These are phyloP conservation scores for Neofusicoccum laricinum DNA, from an alignment of 2,329 filamentous ascomycete species.

Conservation along the genomic window DNA sequence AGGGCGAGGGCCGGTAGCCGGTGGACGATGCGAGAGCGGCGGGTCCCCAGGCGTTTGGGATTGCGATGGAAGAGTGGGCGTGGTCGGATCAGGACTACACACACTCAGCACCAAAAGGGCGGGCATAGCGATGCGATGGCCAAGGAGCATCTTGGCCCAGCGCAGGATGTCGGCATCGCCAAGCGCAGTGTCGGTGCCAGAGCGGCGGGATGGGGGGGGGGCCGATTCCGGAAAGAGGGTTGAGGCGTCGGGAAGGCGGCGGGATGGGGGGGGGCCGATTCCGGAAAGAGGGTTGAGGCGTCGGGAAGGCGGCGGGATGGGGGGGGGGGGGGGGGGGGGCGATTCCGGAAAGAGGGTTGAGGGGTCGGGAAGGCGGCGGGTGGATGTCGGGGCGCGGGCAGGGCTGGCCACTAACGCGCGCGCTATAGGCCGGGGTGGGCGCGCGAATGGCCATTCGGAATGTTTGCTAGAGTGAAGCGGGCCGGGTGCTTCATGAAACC, in stretches of 20 bases:
- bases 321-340: background rate
- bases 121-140: background rate
- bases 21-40: background rate
- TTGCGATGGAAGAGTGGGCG: background rate
- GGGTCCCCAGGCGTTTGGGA: conserved; percentile 1
- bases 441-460: background rate
- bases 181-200: background rate
- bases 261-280: background rate
- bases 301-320: conserved; percentile 1
- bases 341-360: conserved; percentile 9
- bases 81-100: background rate
- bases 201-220: background rate
- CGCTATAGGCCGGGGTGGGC: background rate
- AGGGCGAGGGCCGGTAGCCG: too few species aligned
- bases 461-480: conserved; percentile 10
- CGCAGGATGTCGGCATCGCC: background rate
- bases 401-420: background rate
- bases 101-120: background rate
- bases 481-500: background rate
- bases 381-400: background rate
- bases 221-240: conserved; percentile 2
- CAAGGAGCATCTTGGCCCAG: background rate
- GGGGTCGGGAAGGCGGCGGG: conserved; percentile 5
- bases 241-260: conserved; percentile 10
- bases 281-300: conserved; percentile 12